A percentile compares a stretch with the other conserved stretches of the same genome.
These are phyloP conservation scores for Trichocladium uniseriatum DNA, from an alignment of 495 filamentous ascomycete species.

Conservation along the genomic window DNA sequence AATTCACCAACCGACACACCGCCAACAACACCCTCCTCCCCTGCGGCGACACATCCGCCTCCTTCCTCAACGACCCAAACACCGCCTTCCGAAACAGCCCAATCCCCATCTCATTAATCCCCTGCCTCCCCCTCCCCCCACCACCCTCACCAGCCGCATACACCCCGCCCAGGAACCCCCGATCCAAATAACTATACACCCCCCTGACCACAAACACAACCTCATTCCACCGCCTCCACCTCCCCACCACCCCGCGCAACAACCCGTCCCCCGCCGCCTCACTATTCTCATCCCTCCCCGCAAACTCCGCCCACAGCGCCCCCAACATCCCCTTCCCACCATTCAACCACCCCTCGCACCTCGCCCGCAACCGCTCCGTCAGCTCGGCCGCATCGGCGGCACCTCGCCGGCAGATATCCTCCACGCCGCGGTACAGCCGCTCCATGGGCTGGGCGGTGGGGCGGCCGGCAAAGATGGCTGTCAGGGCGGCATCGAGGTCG, in stretches of 20 bases:
- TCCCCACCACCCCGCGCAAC: constrained; percentile 51
- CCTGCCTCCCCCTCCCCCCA: constrained; percentile 41
- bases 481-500: constrained; percentile 63
- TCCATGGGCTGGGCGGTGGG: constrained; percentile 63
- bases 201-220: constrained; percentile 70
- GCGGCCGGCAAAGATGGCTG: constrained; percentile 56
- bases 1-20: constrained; percentile 63
- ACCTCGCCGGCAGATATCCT: constrained; percentile 77
- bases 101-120: constrained; percentile 49
- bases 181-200: constrained; percentile 87
- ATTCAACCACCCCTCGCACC: constrained; percentile 54
- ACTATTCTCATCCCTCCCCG: constrained; percentile 32
- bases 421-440: constrained; percentile 78
- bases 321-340: constrained; percentile 41
- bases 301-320: constrained; percentile 30
- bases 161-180: constrained; percentile 61
- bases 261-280: constrained; percentile 35
- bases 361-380: constrained; percentile 49
- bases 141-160: neutral
- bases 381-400: constrained; percentile 58
- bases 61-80: constrained; percentile 33
- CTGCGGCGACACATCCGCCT: constrained; percentile 25
- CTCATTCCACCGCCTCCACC: constrained; percentile 71
- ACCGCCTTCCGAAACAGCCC: constrained; percentile 50
- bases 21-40: constrained; percentile 54